Percentiles rank a stretch among this genome's conserved stretches.
These are phyloP conservation scores for Parachlorella kessleri DNA, from an alignment of 139 green algal genomes.

Conservation along the genomic window DNA sequence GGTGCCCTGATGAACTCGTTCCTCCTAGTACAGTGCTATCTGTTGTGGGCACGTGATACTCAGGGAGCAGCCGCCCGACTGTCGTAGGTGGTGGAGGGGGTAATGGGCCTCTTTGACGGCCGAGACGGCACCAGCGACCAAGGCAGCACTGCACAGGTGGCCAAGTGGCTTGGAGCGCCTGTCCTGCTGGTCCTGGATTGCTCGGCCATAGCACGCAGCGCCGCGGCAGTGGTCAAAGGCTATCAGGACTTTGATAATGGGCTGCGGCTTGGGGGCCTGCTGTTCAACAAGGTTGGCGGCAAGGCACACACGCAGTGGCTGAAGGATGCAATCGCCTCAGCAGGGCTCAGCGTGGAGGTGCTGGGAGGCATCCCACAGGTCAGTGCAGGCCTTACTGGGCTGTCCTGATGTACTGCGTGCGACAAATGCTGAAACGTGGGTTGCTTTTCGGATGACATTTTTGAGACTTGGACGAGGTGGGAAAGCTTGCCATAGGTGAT, in stretches of 20 bases:
- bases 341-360: constrained; percentile 50
- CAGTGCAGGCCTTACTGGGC: too few species aligned
- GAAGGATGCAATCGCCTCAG: constrained; percentile 50
- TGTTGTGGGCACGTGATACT: too few species aligned
- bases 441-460: too few species aligned
- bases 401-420: too few species aligned
- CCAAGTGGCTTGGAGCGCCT: constrained; percentile 76
- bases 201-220: constrained; percentile 53
- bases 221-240: constrained; percentile 66
- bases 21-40: too few species aligned
- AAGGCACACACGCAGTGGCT: constrained; percentile 64
- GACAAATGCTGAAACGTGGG: too few species aligned
- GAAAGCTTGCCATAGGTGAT: too few species aligned
- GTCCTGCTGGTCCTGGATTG: constrained; percentile 91
- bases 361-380: constrained; percentile 77
- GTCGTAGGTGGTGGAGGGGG: constrained; percentile 88
- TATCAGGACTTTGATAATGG: constrained; percentile 68
- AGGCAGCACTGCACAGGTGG: constrained; percentile 78
- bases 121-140: constrained; percentile 60
- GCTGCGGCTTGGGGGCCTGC: constrained; percentile 67
- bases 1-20: too few species aligned
- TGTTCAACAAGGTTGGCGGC: constrained; percentile 82
- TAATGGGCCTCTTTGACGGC: constrained; percentile 85
- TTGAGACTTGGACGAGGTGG: too few species aligned
- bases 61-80: too few species aligned